These are phyloP conservation scores for Graphiopsis chlorocephala DNA, from an alignment of 2,329 filamentous ascomycete genomes.

Conservation along the genomic window DNA sequence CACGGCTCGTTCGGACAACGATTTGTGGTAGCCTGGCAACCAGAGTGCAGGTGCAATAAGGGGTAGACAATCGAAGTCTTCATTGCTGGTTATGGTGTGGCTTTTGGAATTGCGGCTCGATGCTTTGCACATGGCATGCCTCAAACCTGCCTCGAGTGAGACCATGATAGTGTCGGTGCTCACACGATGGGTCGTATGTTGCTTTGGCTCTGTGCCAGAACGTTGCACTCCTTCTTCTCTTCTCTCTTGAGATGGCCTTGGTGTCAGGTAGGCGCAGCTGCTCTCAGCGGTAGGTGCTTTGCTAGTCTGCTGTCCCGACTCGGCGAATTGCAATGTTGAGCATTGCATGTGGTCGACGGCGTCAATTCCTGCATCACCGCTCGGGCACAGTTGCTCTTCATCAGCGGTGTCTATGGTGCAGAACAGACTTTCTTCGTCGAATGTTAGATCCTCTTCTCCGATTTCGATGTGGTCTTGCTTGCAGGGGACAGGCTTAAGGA, in stretches of 20 bases:
- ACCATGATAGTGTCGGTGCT: background rate
- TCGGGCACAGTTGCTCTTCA: background rate
- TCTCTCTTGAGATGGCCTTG: background rate
- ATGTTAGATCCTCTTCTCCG: background rate
- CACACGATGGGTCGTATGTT: background rate
- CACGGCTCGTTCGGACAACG: conserved; percentile 30
- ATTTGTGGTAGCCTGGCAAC: conserved; percentile 37
- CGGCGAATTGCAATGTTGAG: background rate
- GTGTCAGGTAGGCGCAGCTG: background rate
- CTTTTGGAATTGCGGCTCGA: background rate
- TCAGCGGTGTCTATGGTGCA: background rate
- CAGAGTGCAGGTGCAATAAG: conserved; percentile 41
- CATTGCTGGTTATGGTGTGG: conserved; percentile 34
- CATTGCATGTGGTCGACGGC: background rate
- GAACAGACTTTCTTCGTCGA: background rate
- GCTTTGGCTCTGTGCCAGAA: background rate
- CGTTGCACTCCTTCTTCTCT: background rate
- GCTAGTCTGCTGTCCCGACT: background rate
- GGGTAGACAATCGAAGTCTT: conserved; percentile 35
- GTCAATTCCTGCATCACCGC: background rate
- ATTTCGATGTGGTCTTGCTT: no score
- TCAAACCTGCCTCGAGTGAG: background rate
- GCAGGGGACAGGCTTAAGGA: background rate
- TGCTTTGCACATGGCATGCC: background rate
- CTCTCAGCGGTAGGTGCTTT: background rate